Evolutionary conservation across 306 rosid genomes (phyloP).

Genomic region (Begonia fuchsioides): DNA sequence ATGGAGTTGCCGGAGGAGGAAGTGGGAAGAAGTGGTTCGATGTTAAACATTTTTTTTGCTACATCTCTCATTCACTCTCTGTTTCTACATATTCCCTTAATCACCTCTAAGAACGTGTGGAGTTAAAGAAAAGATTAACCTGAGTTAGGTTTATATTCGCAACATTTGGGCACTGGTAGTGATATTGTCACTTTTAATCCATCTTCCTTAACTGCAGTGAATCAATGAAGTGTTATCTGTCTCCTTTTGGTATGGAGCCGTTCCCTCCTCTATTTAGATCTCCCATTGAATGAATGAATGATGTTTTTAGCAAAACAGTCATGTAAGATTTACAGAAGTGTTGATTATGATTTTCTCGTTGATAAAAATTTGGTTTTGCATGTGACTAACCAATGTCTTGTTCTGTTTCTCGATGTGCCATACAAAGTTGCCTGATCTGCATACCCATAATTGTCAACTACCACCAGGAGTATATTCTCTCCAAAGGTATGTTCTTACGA

Average conservation of each 20-base stretch:
- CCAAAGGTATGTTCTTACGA: conserved; percentile 34
- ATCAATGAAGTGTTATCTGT: conserved; percentile 92
- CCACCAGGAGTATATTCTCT: conserved; percentile 64
- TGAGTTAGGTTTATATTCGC: conserved; percentile 43
- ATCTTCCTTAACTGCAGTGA: conserved; percentile 53
- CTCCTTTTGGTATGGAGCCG: conserved; percentile 79
- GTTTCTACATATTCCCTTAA: conserved; percentile 90
- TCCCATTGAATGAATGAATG: conserved; percentile 74
- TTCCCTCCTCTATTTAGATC: conserved; percentile 91
- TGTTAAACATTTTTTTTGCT: conserved; percentile 75
- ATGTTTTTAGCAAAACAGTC: conserved; percentile 87
- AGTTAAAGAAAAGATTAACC: conserved; percentile 72
- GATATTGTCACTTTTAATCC: not conserved
- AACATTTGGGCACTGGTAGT: not conserved
- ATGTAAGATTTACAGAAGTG: conserved; percentile 35
- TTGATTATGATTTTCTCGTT: conserved; percentile 1
- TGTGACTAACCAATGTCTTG: not conserved
- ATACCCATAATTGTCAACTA: conserved; percentile 56
- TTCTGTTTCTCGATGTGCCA: conserved; percentile 44
- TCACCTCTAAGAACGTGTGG: conserved; percentile 49
- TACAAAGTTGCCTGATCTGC: conserved; percentile 65
- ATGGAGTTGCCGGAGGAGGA: conserved; percentile 45
- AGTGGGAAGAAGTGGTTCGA: conserved; percentile 45
- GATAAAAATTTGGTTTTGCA: not conserved
- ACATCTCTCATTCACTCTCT: conserved; percentile 92